phyloP scores from a whole-genome alignment of 495 filamentous ascomycete species.

The Clohesyomyces aquaticus region DNA sequence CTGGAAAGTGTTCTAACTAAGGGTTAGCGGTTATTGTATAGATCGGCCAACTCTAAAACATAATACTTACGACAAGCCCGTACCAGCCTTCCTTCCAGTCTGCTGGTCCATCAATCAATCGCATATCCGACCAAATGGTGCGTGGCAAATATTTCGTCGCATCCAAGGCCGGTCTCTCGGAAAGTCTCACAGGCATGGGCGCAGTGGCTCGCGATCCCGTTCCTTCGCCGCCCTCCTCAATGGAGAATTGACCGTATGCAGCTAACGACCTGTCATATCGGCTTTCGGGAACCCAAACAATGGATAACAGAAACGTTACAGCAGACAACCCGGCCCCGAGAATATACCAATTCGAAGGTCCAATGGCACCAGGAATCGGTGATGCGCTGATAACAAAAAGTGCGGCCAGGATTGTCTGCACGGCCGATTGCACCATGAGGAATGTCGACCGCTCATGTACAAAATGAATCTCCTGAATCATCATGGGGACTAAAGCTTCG shows the following conservation, averaged over 20 bases:
- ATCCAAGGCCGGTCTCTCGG: constrained; percentile 23
- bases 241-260: constrained; percentile 13
- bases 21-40: not conserved
- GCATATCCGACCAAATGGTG: constrained; percentile 29
- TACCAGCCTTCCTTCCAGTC: constrained; percentile 24
- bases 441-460: constrained; percentile 47
- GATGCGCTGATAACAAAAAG: constrained; percentile 46
- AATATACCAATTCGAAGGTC: constrained; percentile 48
- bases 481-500: constrained; percentile 49
- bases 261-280: constrained; percentile 20
- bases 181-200: constrained; percentile 11
- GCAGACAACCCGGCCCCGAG: constrained; percentile 44
- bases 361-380: constrained; percentile 48
- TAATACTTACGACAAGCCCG: constrained; percentile 11
- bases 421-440: constrained; percentile 46
- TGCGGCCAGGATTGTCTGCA: constrained; percentile 44
- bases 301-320: constrained; percentile 11
- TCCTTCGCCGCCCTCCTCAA: constrained; percentile 5
- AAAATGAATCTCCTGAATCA: constrained; percentile 51
- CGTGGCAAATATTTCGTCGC: constrained; percentile 15
- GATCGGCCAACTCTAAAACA: not conserved
- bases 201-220: constrained; percentile 9
- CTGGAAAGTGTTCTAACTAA: constrained; percentile 32
- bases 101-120: constrained; percentile 16
- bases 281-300: constrained; percentile 30